Base-by-base conservation (phyloP, 2,329 filamentous ascomycete species). In the Cadophora gregata region DNA sequence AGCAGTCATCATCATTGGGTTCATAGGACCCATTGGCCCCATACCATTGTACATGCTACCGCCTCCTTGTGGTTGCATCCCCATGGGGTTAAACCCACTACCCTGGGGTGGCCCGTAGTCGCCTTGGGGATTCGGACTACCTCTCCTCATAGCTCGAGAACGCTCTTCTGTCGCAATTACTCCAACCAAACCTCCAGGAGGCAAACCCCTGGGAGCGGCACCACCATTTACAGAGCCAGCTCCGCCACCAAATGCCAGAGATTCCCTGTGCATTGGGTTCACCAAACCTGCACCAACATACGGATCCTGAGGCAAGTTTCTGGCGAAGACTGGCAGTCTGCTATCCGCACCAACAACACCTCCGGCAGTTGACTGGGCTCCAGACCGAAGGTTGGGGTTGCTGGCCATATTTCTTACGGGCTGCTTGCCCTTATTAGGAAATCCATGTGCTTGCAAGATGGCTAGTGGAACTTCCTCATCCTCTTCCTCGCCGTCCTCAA, bases 391-490 rank as follows among this genome's bases (percentile, higher is more conserved):
- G 72, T 93, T 93, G 0, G 89, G 89, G 76, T 91, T 92, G 16
- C 91, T 92, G 69, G 84, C 86, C 75, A 88, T 86, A 65, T 82
- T 85, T 53, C 87, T 86, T 29, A 86, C 89, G 0, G 93, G 93
- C 16, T 93, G 90, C 21, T 92, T 87, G 73, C 88, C 90, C 79
- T 88, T 93, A 78, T 84, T 88, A 0, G 93, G 93, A 74, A 97
- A 97, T 2, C 93, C 93, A 77, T 97, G 93, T 1, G 93, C 93
- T 63, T 93, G 91, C 24, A 97, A 82, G 71, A 97, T 96, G 14
- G 90, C 93, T 48, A 97, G 81, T 0, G 93, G 93, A 14, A 97
- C 86, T 74, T 97, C 93, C 66, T 97, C 93, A 72, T 97, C 93
- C 65, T 94, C 92, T 45, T 93, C 91, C 0, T 88, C 90, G 4